Base-by-base conservation (phyloP, 129 eudicot species). In the Artemisia argyi region DNA sequence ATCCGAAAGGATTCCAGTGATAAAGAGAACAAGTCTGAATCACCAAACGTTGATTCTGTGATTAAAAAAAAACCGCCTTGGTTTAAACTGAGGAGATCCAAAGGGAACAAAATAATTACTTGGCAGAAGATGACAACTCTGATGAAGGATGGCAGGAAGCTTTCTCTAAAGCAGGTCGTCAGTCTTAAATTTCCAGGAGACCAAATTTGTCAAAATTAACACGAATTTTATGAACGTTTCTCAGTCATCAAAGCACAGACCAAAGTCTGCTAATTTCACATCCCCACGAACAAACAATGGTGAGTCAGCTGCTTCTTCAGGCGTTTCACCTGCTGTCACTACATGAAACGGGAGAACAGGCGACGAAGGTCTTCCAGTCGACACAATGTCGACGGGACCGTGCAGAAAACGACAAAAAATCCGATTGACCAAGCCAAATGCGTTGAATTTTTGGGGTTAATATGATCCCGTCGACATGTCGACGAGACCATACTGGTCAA, bases 101-200 rank as follows among this genome's bases (percentile, higher is more conserved):
- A 54, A 59, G 51, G 75, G 75, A 70, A 32, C 83, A 76, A 75
- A 76, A 32, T 12, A 77, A 66, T 69, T 80, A 78, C 52, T 47
- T 57, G 50, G 80, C 54, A 50, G 81, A 81, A 49, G 82, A 61
- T 18, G 89, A 87, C 32, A 76, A 69, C 57, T 90, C 89, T 1
- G 97, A 89, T 32, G 98, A 93, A 86, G 98, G 98, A 75, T 93
- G 98, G 98, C 98, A 90, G 72, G 98, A 93, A 80, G 97, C 97
- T 80, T 62, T 85, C 39, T 87, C 96, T 1, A 93, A 87, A 79
- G 76, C 76, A 73, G 88, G 86, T 19, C 97, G 95, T 57, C 90
- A 90, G 78, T 65, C 92, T 73, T 85, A 90, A 58, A 56, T 69
- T 62, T 86, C 89, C 7, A 84, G 85, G 76, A 90, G 85, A 68